Conservation (phyloP, 75 land plant species). For the Azolla pinnata region DNA sequence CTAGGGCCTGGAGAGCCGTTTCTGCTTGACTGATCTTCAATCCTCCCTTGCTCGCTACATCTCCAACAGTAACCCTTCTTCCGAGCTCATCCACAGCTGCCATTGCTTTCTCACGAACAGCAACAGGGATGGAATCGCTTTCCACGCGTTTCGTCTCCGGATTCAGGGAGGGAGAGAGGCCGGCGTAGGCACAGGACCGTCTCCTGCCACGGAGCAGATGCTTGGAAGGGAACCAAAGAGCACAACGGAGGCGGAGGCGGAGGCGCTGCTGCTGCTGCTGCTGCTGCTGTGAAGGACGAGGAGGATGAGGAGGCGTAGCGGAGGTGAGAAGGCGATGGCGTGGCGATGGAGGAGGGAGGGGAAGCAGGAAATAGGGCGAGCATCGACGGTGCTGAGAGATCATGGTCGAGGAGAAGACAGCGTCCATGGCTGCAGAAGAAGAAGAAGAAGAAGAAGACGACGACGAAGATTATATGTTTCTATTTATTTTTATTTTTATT, state of each 20-base stretch:
- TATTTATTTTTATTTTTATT: too few relatives aligned
- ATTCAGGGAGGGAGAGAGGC: constrained; percentile 20
- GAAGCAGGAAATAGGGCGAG: neutral
- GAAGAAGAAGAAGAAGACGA: too few relatives aligned
- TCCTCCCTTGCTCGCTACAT: constrained; percentile 73
- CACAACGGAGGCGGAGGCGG: too few relatives aligned
- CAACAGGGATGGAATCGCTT: constrained; percentile 60
- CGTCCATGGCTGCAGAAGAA: too few relatives aligned
- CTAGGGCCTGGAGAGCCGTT: constrained; percentile 83
- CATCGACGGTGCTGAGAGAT: neutral
- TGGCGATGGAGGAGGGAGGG: neutral
- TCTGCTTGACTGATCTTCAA: constrained; percentile 69
- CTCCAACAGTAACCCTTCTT: constrained; percentile 83
- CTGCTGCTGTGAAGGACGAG: too few relatives aligned
- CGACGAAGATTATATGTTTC: too few relatives aligned
- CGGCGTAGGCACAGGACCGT: too few relatives aligned
- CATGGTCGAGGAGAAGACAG: too few relatives aligned
- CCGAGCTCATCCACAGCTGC: constrained; percentile 70
- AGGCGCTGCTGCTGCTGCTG: too few relatives aligned
- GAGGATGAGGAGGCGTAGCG: too few relatives aligned
- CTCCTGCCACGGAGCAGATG: too few relatives aligned
- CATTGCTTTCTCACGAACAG: constrained; percentile 68
- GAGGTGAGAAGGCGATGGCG: neutral
- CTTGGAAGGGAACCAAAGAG: too few relatives aligned
- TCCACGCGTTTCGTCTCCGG: constrained; percentile 51